Conservation (phyloP, 768 basidiomycete species). For the Boletus reticuloceps region DNA sequence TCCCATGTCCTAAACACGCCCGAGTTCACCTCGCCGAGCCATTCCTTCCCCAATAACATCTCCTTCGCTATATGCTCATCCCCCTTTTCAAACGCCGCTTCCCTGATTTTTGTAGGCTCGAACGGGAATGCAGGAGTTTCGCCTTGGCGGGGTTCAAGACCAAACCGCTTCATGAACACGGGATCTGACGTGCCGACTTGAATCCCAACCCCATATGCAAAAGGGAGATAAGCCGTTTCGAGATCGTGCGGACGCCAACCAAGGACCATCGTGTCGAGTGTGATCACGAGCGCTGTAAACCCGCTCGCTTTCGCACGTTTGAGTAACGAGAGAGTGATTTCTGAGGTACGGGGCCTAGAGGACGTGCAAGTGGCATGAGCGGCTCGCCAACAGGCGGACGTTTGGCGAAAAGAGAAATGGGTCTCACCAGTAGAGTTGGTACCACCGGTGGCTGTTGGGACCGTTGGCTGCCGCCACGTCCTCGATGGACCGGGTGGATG, state of each 20-base stretch:
- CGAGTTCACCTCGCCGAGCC: slow-evolving; percentile 61
- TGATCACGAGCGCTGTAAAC: slow-evolving; percentile 72
- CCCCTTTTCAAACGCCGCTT: slow-evolving; percentile 41
- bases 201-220: slow-evolving; percentile 59
- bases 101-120: slow-evolving; percentile 42
- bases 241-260: slow-evolving; percentile 82
- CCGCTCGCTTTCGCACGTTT: slow-evolving; percentile 62
- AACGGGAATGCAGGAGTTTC: slow-evolving; percentile 56
- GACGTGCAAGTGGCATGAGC: not conserved
- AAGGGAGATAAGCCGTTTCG: slow-evolving; percentile 61
- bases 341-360: slow-evolving; percentile 58
- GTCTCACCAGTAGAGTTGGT: slow-evolving; percentile 69
- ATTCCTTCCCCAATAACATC: slow-evolving; percentile 53
- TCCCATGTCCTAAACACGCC: slow-evolving; percentile 69
- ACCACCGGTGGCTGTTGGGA: slow-evolving; percentile 63
- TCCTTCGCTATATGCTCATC: slow-evolving; percentile 41
- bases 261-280: slow-evolving; percentile 68
- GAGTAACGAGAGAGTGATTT: slow-evolving; percentile 63
- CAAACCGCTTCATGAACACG: slow-evolving; percentile 65
- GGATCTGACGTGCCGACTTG: slow-evolving; percentile 75
- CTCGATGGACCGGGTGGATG: slow-evolving; percentile 70
- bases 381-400: not conserved
- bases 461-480: slow-evolving; percentile 74
- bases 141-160: slow-evolving; percentile 40
- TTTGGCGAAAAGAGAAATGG: not conserved